Percentiles rank a stretch among this genome's conserved stretches.
Conservation (phyloP, 139 green algal genomes). For the Mesotaenium endlicherianum region DNA sequence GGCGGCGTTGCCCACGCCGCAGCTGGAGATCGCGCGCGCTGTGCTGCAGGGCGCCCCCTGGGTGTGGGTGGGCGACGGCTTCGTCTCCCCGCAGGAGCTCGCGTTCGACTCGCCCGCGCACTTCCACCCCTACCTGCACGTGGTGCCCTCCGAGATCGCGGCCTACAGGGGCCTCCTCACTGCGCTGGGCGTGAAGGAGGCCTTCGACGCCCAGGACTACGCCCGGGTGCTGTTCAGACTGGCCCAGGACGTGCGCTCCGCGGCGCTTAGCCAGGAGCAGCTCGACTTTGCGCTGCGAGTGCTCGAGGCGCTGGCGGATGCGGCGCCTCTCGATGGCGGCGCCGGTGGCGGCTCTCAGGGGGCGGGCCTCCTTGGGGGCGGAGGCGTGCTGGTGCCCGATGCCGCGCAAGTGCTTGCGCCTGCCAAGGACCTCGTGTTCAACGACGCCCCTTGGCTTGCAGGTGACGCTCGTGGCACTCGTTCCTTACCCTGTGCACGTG, state of each 20-base stretch:
- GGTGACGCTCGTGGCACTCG: not conserved
- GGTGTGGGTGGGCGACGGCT: constrained; percentile 55
- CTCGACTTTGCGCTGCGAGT: constrained; percentile 18
- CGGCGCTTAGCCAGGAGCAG: constrained; percentile 19
- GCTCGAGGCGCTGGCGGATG: constrained; percentile 36
- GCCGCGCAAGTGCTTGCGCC: constrained; percentile 51
- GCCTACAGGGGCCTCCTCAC: constrained; percentile 13
- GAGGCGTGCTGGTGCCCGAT: constrained; percentile 56
- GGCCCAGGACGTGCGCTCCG: constrained; percentile 9
- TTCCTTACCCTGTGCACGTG: not conserved
- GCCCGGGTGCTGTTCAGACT: constrained; percentile 17
- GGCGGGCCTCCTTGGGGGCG: not conserved
- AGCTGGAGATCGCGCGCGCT: constrained; percentile 7
- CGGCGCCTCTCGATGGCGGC: not conserved
- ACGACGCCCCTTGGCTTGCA: constrained; percentile 66
- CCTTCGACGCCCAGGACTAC: constrained; percentile 21
- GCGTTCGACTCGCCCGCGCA: constrained; percentile 44
- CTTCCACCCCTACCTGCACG: constrained; percentile 58
- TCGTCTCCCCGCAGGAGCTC: constrained; percentile 36
- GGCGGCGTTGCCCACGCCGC: not conserved
- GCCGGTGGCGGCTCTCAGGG: not conserved
- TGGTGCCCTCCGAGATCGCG: constrained; percentile 48
- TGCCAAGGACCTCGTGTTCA: constrained; percentile 57
- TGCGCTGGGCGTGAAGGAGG: constrained; percentile 36
- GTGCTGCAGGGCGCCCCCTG: constrained; percentile 36